A percentile compares a stretch with the other conserved stretches of the same genome.
Evolutionary conservation across 192 early-diverging fungal species (phyloP).

Genomic region (Phlyctochytrium arcticum): DNA sequence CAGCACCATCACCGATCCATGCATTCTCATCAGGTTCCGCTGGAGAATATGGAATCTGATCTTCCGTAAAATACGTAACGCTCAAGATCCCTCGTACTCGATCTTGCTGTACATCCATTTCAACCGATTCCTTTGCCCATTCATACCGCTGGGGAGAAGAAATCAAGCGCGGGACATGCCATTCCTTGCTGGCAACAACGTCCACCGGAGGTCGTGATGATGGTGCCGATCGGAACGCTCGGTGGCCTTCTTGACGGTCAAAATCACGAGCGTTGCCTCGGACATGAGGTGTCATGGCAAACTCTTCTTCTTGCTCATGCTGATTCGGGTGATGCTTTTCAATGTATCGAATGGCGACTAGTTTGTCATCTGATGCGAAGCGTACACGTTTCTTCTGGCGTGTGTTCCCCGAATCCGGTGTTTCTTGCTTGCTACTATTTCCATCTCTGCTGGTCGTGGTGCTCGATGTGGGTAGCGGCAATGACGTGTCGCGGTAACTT

Average conservation of each 20-base stretch:
- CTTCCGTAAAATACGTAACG: slow-evolving; percentile 10
- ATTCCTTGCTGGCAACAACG: neutral
- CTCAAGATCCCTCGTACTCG: slow-evolving; percentile 10
- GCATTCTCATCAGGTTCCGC: slow-evolving; percentile 14
- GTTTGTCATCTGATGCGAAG: slow-evolving; percentile 12
- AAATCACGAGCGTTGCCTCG: slow-evolving; percentile 15
- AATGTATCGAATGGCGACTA: slow-evolving; percentile 13
- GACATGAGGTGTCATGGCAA: slow-evolving; percentile 8
- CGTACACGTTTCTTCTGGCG: slow-evolving; percentile 13
- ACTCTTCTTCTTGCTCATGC: slow-evolving; percentile 1
- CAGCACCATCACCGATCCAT: neutral
- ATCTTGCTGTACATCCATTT: slow-evolving; percentile 8
- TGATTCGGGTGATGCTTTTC: slow-evolving; percentile 1
- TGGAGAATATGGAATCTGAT: slow-evolving; percentile 18
- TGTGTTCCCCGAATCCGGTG: neutral
- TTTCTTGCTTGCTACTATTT: neutral
- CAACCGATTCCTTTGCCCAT: slow-evolving; percentile 19
- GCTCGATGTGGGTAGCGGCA: no score
- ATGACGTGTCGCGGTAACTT: no score
- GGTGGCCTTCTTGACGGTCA: slow-evolving; percentile 21
- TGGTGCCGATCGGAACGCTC: neutral
- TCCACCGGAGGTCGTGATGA: neutral
- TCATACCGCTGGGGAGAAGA: slow-evolving; percentile 9
- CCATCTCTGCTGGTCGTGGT: neutral
- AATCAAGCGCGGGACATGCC: no score